A percentile compares a stretch with the other conserved stretches of the same genome.
Conservation (phyloP, 1,139 yeast genomes). For the Geotrichum bryndzae region DNA sequence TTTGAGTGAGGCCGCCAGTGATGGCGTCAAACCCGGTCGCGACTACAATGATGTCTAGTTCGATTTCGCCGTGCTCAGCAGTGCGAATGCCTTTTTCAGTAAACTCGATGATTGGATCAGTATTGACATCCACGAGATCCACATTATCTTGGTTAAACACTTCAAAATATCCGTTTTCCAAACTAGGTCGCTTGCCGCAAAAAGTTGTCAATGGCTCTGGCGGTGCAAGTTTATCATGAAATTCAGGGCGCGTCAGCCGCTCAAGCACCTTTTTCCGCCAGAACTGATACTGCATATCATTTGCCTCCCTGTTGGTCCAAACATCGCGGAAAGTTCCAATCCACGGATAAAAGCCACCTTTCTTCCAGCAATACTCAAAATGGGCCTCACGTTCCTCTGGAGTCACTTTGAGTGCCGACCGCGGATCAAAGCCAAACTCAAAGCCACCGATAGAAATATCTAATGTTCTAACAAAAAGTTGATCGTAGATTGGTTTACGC, state of each 20-base stretch:
- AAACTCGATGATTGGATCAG: constrained; percentile 27
- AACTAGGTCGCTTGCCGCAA: constrained; percentile 31
- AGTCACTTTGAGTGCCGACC: constrained; percentile 19
- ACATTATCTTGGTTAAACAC: constrained; percentile 31
- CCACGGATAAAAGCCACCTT: constrained; percentile 31
- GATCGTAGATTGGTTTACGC: constrained; percentile 18
- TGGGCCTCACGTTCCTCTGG: constrained; percentile 26
- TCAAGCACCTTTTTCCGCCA: constrained; percentile 27
- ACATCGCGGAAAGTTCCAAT: constrained; percentile 27
- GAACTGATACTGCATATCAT: constrained; percentile 27
- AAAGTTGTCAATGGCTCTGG: constrained; percentile 27
- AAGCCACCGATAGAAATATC: constrained; percentile 24
- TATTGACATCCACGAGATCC: constrained; percentile 27
- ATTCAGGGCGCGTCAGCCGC: constrained; percentile 28
- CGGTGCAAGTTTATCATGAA: constrained; percentile 29
- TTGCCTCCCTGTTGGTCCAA: constrained; percentile 24
- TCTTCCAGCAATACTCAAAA: constrained; percentile 22
- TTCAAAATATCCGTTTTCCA: constrained; percentile 29
- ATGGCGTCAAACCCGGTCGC: constrained; percentile 35
- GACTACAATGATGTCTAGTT: constrained; percentile 29
- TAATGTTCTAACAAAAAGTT: constrained; percentile 20
- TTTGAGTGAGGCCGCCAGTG: constrained; percentile 32
- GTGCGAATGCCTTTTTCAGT: constrained; percentile 27
- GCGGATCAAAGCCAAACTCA: constrained; percentile 17
- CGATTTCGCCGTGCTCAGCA: constrained; percentile 22